These are phyloP conservation scores for Spathaspora girioi DNA, from an alignment of 805 yeast species.

Conservation along the genomic window DNA sequence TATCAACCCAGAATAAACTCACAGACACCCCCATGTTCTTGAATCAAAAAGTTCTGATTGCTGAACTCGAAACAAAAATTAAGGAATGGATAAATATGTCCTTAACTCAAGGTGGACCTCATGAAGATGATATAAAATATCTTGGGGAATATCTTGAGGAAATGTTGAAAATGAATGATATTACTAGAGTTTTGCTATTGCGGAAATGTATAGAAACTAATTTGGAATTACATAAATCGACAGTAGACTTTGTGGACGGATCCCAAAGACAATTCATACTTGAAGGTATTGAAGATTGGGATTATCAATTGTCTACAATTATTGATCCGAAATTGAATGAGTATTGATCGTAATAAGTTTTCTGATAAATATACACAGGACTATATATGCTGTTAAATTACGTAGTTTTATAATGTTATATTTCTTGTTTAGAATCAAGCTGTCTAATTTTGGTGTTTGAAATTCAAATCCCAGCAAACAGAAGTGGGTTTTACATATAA, in stretches of 20 bases:
- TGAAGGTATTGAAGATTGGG: conserved; percentile 11
- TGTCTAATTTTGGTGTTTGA: too few species aligned
- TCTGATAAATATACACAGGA: not conserved
- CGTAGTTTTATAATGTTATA: too few species aligned
- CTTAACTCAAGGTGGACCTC: conserved; percentile 32
- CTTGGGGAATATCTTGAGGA: conserved; percentile 17
- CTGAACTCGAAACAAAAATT: conserved; percentile 15
- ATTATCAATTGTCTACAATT: conserved; percentile 1
- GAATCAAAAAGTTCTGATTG: conserved; percentile 5
- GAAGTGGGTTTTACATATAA: too few species aligned
- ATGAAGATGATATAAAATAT: conserved; percentile 24
- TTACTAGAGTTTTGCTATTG: conserved; percentile 16
- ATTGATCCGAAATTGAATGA: not conserved
- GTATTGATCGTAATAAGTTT: not conserved
- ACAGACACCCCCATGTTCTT: conserved; percentile 13
- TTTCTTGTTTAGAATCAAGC: too few species aligned
- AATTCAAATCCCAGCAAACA: too few species aligned
- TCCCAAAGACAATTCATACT: conserved; percentile 1
- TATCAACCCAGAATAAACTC: conserved; percentile 13
- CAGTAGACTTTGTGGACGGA: not conserved
- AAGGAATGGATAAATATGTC: conserved; percentile 25
- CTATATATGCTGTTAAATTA: too few species aligned
- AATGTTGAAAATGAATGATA: conserved; percentile 14
- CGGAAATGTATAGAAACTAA: conserved; percentile 6
- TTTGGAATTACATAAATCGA: conserved; percentile 1